Conservation (phyloP, 139 green algal species). For the Tetratostichococcus sp. region DNA sequence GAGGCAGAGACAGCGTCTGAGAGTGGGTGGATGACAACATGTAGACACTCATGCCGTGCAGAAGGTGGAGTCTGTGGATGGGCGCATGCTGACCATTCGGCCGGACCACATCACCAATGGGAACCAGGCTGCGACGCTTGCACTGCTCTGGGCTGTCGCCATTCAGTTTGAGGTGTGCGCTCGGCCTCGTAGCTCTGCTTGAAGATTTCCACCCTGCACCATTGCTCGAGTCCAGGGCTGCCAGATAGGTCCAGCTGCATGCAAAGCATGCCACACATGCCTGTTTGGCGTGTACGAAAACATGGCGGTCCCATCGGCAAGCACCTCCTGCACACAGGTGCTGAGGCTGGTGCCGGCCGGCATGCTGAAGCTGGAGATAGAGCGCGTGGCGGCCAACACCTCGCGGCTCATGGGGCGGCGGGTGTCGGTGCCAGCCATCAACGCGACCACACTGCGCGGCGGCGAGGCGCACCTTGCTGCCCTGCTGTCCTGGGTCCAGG, state of each 20-base stretch:
- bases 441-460: not conserved
- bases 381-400: constrained; percentile 22
- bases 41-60: too few relatives aligned
- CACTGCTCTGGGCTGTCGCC: constrained; percentile 54
- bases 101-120: constrained; percentile 59
- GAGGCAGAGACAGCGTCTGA: too few relatives aligned
- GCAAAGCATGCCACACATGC: too few relatives aligned
- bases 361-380: constrained; percentile 31
- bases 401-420: not conserved
- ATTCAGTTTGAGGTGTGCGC: constrained; percentile 33
- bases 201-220: too few relatives aligned
- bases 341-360: constrained; percentile 15
- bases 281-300: too few relatives aligned
- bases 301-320: too few relatives aligned
- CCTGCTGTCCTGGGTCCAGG: constrained; percentile 62
- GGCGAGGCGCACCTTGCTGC: constrained; percentile 6
- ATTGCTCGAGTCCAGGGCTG: too few relatives aligned
- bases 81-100: not conserved
- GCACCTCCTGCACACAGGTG: constrained; percentile 18
- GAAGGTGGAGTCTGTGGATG: not conserved
- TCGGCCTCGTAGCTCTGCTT: not conserved
- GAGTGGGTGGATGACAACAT: too few relatives aligned
- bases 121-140: constrained; percentile 52
- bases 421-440: not conserved
- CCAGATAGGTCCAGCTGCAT: too few relatives aligned